A percentile compares a stretch with the other conserved stretches of the same genome.
Conservation (phyloP, 306 rosid genomes). For the Acacia confusa region DNA sequence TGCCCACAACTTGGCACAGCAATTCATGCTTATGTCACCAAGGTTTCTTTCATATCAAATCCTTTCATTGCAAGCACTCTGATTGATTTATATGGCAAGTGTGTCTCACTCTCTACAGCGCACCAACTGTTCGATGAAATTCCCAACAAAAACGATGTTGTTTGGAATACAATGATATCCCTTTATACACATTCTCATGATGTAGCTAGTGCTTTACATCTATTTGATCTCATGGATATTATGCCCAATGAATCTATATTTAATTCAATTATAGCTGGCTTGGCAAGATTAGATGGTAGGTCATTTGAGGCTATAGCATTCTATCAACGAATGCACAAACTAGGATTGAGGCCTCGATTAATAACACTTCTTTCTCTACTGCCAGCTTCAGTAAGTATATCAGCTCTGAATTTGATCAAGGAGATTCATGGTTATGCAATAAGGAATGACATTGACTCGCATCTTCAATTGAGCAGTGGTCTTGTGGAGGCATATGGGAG, state of each 20-base stretch:
- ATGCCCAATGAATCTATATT: constrained; percentile 55
- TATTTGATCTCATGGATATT: constrained; percentile 37
- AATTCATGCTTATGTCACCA: constrained; percentile 62
- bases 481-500: constrained; percentile 77
- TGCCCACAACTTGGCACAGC: constrained; percentile 58
- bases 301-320: constrained; percentile 48
- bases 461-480: constrained; percentile 62
- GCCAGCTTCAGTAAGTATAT: constrained; percentile 54
- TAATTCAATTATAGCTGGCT: constrained; percentile 59
- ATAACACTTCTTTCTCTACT: constrained; percentile 71
- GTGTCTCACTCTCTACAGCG: constrained; percentile 44
- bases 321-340: constrained; percentile 46
- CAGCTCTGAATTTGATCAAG: constrained; percentile 57
- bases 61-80: constrained; percentile 60
- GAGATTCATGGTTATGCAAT: constrained; percentile 71
- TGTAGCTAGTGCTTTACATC: constrained; percentile 38
- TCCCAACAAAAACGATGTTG: constrained; percentile 52
- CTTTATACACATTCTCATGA: constrained; percentile 39
- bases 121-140: constrained; percentile 71
- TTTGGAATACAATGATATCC: constrained; percentile 73
- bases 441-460: constrained; percentile 47
- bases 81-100: constrained; percentile 54
- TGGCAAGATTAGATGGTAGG: constrained; percentile 40
- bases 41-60: constrained; percentile 51
- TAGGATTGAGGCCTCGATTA: constrained; percentile 45